A percentile compares a stretch with the other conserved stretches of the same genome.
These are phyloP conservation scores for Sclerotinia trifoliorum DNA, from an alignment of 2,329 filamentous ascomycete genomes.

Conservation along the genomic window DNA sequence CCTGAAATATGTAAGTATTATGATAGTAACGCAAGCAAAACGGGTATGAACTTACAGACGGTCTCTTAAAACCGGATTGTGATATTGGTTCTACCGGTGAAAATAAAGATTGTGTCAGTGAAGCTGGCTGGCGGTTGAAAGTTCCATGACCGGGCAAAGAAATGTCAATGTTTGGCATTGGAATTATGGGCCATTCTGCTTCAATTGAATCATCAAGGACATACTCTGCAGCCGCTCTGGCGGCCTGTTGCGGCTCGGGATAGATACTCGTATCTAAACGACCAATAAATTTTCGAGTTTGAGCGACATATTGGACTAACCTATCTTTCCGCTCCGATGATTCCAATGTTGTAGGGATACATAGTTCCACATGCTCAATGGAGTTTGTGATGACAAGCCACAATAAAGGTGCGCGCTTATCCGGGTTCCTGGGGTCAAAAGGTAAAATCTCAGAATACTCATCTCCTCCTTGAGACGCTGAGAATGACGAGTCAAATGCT, in stretches of 20 bases:
- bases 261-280: conserved; percentile 22
- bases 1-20: conserved; percentile 6
- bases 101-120: conserved; percentile 11
- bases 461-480: conserved; percentile 20
- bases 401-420: conserved; percentile 30
- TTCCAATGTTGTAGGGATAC: conserved; percentile 29
- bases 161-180: conserved; percentile 33
- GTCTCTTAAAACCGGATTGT: conserved; percentile 23
- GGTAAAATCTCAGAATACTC: conserved; percentile 26
- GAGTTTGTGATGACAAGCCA: conserved; percentile 36
- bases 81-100: conserved; percentile 1
- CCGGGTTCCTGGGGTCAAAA: conserved; percentile 21
- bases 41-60: conserved; percentile 14
- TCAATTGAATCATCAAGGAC: conserved; percentile 21
- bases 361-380: conserved; percentile 39
- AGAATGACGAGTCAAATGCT: conserved; percentile 30
- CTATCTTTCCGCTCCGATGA: conserved; percentile 28
- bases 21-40: neutral
- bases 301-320: conserved; percentile 33
- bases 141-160: neutral
- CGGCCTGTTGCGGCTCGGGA: conserved; percentile 32
- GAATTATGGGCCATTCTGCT: conserved; percentile 31
- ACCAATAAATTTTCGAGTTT: conserved; percentile 32
- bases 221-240: conserved; percentile 32
- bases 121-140: neutral